Conservation (phyloP, 768 basidiomycete species). For the Tubosaeta sp. region DNA sequence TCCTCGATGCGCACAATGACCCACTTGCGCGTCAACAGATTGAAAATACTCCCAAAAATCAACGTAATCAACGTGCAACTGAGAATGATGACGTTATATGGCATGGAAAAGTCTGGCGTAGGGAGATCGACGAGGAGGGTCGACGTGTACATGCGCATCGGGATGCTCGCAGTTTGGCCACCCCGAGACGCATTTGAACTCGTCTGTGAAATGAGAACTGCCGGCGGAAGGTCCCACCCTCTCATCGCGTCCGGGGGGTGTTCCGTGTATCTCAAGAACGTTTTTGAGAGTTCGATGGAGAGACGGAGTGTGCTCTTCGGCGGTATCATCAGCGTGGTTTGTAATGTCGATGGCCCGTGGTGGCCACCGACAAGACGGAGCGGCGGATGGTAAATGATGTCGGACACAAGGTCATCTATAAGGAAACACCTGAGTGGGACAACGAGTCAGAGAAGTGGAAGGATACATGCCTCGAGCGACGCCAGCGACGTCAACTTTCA, state of each 20-base stretch:
- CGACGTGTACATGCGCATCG: conserved; percentile 64
- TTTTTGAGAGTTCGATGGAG: conserved; percentile 71
- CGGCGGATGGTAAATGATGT: conserved; percentile 56
- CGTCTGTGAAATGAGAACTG: conserved; percentile 54
- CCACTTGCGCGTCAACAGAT: conserved; percentile 78
- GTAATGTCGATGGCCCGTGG: conserved; percentile 59
- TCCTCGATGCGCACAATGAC: conserved; percentile 43
- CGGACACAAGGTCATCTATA: conserved; percentile 59
- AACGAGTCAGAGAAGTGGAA: neutral
- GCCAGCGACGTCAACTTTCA: conserved; percentile 50
- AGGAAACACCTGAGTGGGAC: neutral
- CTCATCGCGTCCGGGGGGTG: conserved; percentile 94
- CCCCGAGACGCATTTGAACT: conserved; percentile 1
- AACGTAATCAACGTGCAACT: conserved; percentile 87
- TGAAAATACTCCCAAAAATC: conserved; percentile 91
- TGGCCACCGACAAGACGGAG: conserved; percentile 14
- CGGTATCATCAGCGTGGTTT: conserved; percentile 68
- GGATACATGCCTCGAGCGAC: conserved; percentile 39
- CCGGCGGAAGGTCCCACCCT: conserved; percentile 90
- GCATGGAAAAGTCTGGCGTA: conserved; percentile 99
- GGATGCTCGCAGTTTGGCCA: conserved; percentile 5
- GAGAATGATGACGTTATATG: conserved; percentile 99
- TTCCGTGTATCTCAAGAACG: conserved; percentile 90
- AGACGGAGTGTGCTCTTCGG: conserved; percentile 59
- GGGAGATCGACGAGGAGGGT: conserved; percentile 87